Evolutionary conservation across 768 basidiomycete genomes (phyloP).

Genomic region (Dioszegia aurantiaca): DNA sequence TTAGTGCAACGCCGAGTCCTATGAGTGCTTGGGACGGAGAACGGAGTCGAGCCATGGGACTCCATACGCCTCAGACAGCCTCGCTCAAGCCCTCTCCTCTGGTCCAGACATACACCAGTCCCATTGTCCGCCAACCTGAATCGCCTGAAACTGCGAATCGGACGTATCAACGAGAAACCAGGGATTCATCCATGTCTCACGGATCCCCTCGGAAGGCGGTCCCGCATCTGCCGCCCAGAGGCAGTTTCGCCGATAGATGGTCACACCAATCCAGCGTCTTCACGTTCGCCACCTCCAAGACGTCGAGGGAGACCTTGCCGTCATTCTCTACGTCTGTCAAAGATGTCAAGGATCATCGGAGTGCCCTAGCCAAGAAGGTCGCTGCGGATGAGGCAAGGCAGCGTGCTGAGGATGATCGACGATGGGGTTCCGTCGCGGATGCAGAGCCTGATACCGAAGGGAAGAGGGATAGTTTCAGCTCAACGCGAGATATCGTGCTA

Average conservation of each 20-base stretch:
- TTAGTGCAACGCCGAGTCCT: too few species aligned
- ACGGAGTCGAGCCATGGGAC: too few species aligned
- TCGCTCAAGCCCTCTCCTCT: too few species aligned
- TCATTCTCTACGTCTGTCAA: slow-evolving; percentile 10
- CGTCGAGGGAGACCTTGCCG: slow-evolving; percentile 1
- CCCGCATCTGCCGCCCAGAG: not conserved
- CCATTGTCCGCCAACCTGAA: too few species aligned
- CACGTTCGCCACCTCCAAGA: slow-evolving; percentile 9
- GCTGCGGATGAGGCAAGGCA: not conserved
- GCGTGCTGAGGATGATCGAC: not conserved
- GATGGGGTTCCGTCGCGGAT: not conserved
- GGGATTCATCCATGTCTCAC: too few species aligned
- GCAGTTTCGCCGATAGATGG: slow-evolving; percentile 8
- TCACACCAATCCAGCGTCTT: slow-evolving; percentile 10
- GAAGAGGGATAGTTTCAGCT: not conserved
- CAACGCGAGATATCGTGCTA: not conserved
- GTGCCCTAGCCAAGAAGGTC: slow-evolving; percentile 3
- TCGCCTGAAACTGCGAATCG: too few species aligned
- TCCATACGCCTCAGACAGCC: too few species aligned
- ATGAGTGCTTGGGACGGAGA: too few species aligned
- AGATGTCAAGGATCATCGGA: slow-evolving; percentile 8
- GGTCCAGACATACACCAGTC: too few species aligned
- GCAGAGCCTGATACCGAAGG: not conserved
- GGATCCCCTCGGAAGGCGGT: not conserved
- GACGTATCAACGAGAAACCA: not conserved